Percentiles rank a stretch among this genome's conserved stretches.
phyloP scores from a whole-genome alignment of 1,284 basidiomycete genomes.

The Abortiporus biennis region DNA sequence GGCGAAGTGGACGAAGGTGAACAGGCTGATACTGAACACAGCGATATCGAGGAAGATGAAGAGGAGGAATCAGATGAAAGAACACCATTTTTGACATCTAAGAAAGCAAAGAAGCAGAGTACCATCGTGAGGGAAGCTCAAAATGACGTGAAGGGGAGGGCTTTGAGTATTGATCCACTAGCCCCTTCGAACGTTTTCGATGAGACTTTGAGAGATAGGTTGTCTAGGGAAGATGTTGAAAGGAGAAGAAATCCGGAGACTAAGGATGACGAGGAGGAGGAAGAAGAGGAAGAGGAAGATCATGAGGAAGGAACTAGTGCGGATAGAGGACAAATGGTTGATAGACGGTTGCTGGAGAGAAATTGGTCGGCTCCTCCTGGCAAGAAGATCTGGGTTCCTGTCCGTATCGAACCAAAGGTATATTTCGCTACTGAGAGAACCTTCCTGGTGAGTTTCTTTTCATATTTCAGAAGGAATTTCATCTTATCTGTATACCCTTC shows the following conservation, averaged over 20 bases:
- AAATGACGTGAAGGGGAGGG: slow-evolving; percentile 30
- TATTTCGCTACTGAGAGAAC: slow-evolving; percentile 96
- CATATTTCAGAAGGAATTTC: not conserved
- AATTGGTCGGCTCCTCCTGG: slow-evolving; percentile 81
- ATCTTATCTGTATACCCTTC: slow-evolving; percentile 7
- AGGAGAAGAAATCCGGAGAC: slow-evolving; percentile 21
- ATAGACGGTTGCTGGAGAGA: slow-evolving; percentile 60
- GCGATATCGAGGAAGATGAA: slow-evolving; percentile 25
- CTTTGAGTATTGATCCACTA: slow-evolving; percentile 78
- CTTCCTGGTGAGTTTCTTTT: slow-evolving; percentile 56
- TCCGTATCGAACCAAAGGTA: slow-evolving; percentile 95
- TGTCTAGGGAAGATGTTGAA: slow-evolving; percentile 32
- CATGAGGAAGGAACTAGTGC: slow-evolving; percentile 31
- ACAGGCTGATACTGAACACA: slow-evolving; percentile 16
- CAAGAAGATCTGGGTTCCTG: slow-evolving; percentile 88
- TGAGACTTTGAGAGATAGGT: slow-evolving; percentile 64
- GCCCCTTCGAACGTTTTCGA: slow-evolving; percentile 79
- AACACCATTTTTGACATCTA: slow-evolving; percentile 30
- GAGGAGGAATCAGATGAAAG: slow-evolving; percentile 33
- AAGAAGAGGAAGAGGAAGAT: slow-evolving; percentile 30
- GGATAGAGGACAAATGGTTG: slow-evolving; percentile 29
- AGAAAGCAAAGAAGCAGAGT: slow-evolving; percentile 16
- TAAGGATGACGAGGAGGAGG: slow-evolving; percentile 24
- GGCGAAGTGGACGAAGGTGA: slow-evolving; percentile 1
- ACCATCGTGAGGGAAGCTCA: slow-evolving; percentile 15